Evolutionary conservation across 768 basidiomycete species (phyloP), one percentile per base, ranked within the genome.

Genomic region (Pulveroboletus sp.): DNA sequence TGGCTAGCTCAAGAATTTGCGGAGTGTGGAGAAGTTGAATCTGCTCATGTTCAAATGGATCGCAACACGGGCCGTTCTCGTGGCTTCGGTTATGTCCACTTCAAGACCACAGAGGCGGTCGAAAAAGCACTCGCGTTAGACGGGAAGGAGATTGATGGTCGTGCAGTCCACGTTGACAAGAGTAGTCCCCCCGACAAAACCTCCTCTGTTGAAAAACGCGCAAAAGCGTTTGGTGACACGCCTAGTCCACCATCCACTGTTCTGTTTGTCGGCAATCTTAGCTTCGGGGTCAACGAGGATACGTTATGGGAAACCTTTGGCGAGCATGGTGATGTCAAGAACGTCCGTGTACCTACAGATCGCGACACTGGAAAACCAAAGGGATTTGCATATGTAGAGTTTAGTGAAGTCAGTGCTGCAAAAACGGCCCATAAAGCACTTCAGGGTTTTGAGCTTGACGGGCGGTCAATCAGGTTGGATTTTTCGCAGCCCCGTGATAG

Each of bases 371-470:
- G 93, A 27, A 79, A 76, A 54, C 84, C 90, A 40, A 98, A 97
- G 70, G 96, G 96, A 61, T 98, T 95, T 70, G 96, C 84, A 18
- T 98, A 98, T 70, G 89, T 99, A 63, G 93, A 97, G 69, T 96
- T 94, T 69, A 81, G 84, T 57, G 84, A 86, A 58, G 62, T 91
- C 35, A 88, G 84, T 26, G 72, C 78, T 47, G 89, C 96, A 10
- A 85, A 84, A 71, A 84, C 83, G 64, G 95, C 95, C 3, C 80
- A 83, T 53, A 82, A 78, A 59, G 81, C 78, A 5, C 75, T 80
- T 26, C 76, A 78, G 36, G 89, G 90, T 30, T 69, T 74, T 50
- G 89, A 93, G 51, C 76, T 96, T 43, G 88, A 84, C 30, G 95
- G 95, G 6, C 82, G 96, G 45, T 59, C 71, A 27, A 74, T 95